phyloP scores from a whole-genome alignment of 805 yeast genomes.

The Nakazawaea molendinolei region DNA sequence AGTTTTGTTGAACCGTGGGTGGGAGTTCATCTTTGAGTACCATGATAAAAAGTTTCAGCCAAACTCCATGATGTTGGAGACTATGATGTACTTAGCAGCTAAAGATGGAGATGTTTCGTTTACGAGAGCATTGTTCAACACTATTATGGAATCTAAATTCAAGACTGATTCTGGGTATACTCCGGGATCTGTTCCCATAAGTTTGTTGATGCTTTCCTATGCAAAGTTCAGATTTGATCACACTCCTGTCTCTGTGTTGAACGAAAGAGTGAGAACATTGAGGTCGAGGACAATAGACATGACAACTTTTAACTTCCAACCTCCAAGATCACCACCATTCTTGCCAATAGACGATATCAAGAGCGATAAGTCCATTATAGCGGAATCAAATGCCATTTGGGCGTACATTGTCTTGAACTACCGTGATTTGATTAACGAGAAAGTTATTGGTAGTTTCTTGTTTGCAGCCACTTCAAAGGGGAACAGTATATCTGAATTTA shows the following conservation, averaged over 20 bases:
- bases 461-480: conserved; percentile 35
- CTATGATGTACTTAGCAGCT: conserved; percentile 72
- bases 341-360: conserved; percentile 48
- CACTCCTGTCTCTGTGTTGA: conserved; percentile 25
- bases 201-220: conserved; percentile 39
- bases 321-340: conserved; percentile 52
- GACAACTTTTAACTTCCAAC: conserved; percentile 22
- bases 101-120: conserved; percentile 71
- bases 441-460: conserved; percentile 44
- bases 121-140: conserved; percentile 59
- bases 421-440: conserved; percentile 36
- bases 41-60: conserved; percentile 31
- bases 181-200: conserved; percentile 20
- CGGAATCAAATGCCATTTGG: conserved; percentile 79
- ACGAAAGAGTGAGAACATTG: conserved; percentile 35
- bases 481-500: conserved; percentile 26
- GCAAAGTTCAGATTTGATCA: conserved; percentile 19
- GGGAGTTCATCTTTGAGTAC: conserved; percentile 71
- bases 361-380: conserved; percentile 37
- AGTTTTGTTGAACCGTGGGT: conserved; percentile 49
- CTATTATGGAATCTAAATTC: conserved; percentile 30
- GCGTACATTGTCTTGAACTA: conserved; percentile 38
- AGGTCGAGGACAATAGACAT: conserved; percentile 29
- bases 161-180: conserved; percentile 10
- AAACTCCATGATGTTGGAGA: conserved; percentile 44